These are phyloP conservation scores for Arabidopsis lyrata DNA, from an alignment of 441 rosid genomes.

Conservation along the genomic window DNA sequence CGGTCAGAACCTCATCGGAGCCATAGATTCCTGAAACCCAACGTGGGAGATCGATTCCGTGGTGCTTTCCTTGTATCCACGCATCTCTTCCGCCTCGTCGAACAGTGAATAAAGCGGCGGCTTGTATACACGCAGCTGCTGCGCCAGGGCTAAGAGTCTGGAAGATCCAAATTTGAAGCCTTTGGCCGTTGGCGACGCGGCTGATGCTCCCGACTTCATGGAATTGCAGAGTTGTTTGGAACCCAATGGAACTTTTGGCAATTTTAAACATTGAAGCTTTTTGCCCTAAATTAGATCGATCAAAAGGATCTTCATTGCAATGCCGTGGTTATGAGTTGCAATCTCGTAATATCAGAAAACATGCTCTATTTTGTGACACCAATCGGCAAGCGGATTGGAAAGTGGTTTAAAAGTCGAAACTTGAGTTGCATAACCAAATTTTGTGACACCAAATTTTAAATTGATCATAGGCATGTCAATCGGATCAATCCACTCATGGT, in stretches of 20 bases:
- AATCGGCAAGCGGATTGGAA: neutral
- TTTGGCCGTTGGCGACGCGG: neutral
- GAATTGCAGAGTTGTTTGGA: slow-evolving; percentile 1
- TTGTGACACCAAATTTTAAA: neutral
- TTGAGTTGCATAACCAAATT: neutral
- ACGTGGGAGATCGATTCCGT: slow-evolving; percentile 56
- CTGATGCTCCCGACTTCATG: slow-evolving; percentile 50
- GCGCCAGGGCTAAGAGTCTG: slow-evolving; percentile 58
- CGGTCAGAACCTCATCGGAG: slow-evolving; percentile 58
- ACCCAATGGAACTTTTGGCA: neutral
- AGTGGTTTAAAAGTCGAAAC: neutral
- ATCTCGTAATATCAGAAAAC: neutral
- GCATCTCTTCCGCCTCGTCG: slow-evolving; percentile 65
- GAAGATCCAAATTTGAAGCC: slow-evolving; percentile 13
- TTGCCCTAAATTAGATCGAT: slow-evolving; percentile 2
- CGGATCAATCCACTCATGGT: neutral
- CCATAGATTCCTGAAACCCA: slow-evolving; percentile 69
- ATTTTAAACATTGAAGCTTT: neutral
- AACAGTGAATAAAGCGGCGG: slow-evolving; percentile 52
- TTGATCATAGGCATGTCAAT: neutral
- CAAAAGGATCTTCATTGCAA: neutral
- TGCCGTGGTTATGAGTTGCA: too few species aligned
- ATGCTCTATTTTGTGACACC: neutral
- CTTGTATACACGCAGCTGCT: slow-evolving; percentile 74
- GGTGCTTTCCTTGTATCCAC: slow-evolving; percentile 52